These are phyloP conservation scores for Apiosordaria backusii DNA, from an alignment of 495 filamentous ascomycete genomes.

Conservation along the genomic window DNA sequence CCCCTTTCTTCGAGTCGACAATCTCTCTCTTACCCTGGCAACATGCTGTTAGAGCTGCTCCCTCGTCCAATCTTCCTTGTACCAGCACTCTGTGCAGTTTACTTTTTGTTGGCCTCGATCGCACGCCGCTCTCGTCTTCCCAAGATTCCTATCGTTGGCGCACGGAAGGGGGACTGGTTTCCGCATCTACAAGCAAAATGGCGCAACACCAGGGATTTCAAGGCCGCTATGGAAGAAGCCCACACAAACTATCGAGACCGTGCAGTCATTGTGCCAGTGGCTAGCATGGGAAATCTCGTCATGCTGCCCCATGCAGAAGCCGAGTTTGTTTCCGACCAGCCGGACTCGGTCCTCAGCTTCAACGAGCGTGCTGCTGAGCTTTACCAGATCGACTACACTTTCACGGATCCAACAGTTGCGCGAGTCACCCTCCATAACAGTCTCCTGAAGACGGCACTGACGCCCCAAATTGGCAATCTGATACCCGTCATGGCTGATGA, in stretches of 20 bases:
- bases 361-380: constrained; percentile 29
- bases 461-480: constrained; percentile 39
- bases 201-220: constrained; percentile 35
- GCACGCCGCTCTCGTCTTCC: too few relatives aligned
- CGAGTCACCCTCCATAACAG: constrained; percentile 34
- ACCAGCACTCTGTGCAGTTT: too few relatives aligned
- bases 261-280: constrained; percentile 30
- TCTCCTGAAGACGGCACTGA: constrained; percentile 37
- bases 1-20: too few relatives aligned
- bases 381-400: constrained; percentile 39
- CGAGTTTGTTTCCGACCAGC: constrained; percentile 45
- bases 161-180: constrained; percentile 36
- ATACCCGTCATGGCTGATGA: constrained; percentile 45
- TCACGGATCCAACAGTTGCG: constrained; percentile 33
- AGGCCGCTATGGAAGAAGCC: constrained; percentile 26
- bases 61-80: too few relatives aligned
- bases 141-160: constrained; percentile 35
- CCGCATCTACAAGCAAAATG: constrained; percentile 32
- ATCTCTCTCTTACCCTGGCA: too few relatives aligned
- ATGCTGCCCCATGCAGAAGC: constrained; percentile 39
- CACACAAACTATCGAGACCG: constrained; percentile 27
- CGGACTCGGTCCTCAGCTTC: constrained; percentile 38
- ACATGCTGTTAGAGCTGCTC: too few relatives aligned
- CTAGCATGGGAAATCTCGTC: constrained; percentile 27
- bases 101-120: too few relatives aligned